Percentiles rank a stretch among this genome's conserved stretches.
Evolutionary conservation across 352 stramenopile species (phyloP).

Genomic region (Phytopythium delawarense): DNA sequence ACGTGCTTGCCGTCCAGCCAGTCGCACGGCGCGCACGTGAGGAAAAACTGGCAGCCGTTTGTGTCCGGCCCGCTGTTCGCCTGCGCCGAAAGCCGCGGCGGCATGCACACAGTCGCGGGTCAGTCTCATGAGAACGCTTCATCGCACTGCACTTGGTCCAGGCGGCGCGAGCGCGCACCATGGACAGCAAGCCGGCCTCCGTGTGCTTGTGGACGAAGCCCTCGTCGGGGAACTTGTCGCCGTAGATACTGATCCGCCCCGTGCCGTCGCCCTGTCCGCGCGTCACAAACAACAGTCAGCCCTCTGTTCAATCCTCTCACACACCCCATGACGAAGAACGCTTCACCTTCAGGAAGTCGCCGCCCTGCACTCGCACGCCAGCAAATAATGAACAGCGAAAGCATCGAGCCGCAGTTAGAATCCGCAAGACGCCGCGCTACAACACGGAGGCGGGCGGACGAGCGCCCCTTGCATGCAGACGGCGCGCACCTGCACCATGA

Average conservation of each 20-base stretch:
- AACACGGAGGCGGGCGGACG: too few relatives aligned
- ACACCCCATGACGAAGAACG: not conserved
- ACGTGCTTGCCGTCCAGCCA: slow-evolving; percentile 96
- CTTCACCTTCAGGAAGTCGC: slow-evolving; percentile 79
- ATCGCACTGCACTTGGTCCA: not conserved
- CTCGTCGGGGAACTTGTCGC: slow-evolving; percentile 85
- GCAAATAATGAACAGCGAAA: not conserved
- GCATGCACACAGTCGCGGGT: not conserved
- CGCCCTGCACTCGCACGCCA: slow-evolving; percentile 26
- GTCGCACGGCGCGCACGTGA: slow-evolving; percentile 91
- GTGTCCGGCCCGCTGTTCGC: slow-evolving; percentile 93
- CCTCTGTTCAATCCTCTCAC: not conserved
- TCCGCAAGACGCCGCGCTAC: not conserved
- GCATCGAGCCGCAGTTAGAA: not conserved
- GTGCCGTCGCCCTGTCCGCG: slow-evolving; percentile 63
- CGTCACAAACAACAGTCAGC: not conserved
- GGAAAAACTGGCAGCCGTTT: slow-evolving; percentile 96
- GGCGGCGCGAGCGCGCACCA: too few relatives aligned
- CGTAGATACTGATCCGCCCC: slow-evolving; percentile 84
- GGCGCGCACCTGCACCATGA: slow-evolving; percentile 76
- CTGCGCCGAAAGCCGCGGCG: slow-evolving; percentile 16
- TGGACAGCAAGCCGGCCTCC: slow-evolving; percentile 74
- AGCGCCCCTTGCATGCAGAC: not conserved
- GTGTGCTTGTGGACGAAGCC: slow-evolving; percentile 84
- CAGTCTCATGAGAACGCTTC: too few relatives aligned